These are phyloP conservation scores for Cymbopogon citratus DNA, from an alignment of 176 grass and related monocot species.

Conservation along the genomic window DNA sequence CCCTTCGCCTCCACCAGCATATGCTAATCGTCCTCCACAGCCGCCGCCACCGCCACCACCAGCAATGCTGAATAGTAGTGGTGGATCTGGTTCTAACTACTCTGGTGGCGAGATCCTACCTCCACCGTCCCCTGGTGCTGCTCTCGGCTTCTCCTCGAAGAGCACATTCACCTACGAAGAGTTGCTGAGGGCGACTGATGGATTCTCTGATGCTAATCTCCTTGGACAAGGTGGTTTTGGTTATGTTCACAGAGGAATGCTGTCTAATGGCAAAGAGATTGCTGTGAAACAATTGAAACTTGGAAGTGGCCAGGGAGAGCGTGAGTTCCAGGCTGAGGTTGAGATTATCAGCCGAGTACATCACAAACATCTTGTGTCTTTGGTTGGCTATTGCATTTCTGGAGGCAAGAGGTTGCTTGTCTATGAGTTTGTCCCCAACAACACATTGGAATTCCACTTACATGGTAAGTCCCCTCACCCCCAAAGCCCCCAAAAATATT, in stretches of 20 bases:
- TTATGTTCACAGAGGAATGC: slow-evolving; percentile 68
- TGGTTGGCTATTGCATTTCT: slow-evolving; percentile 77
- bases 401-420: slow-evolving; percentile 74
- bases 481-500: neutral
- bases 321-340: slow-evolving; percentile 80
- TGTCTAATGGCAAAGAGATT: slow-evolving; percentile 68
- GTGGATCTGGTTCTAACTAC: slow-evolving; percentile 61
- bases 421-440: slow-evolving; percentile 82
- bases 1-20: slow-evolving; percentile 53
- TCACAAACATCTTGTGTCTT: slow-evolving; percentile 71
- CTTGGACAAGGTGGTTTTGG: slow-evolving; percentile 90
- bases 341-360: slow-evolving; percentile 80
- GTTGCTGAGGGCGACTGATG: slow-evolving; percentile 55
- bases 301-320: slow-evolving; percentile 71
- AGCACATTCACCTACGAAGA: slow-evolving; percentile 86
- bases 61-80: slow-evolving; percentile 50
- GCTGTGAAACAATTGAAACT: slow-evolving; percentile 77
- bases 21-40: slow-evolving; percentile 52
- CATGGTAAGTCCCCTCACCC: slow-evolving; percentile 48
- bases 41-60: slow-evolving; percentile 34
- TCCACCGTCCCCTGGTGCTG: slow-evolving; percentile 53
- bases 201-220: slow-evolving; percentile 79
- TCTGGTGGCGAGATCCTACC: slow-evolving; percentile 60
- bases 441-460: slow-evolving; percentile 75
- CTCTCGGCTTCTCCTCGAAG: slow-evolving; percentile 60